Conservation (phyloP, 2,329 filamentous ascomycete species). For the Phyllosticta capitalensis region DNA sequence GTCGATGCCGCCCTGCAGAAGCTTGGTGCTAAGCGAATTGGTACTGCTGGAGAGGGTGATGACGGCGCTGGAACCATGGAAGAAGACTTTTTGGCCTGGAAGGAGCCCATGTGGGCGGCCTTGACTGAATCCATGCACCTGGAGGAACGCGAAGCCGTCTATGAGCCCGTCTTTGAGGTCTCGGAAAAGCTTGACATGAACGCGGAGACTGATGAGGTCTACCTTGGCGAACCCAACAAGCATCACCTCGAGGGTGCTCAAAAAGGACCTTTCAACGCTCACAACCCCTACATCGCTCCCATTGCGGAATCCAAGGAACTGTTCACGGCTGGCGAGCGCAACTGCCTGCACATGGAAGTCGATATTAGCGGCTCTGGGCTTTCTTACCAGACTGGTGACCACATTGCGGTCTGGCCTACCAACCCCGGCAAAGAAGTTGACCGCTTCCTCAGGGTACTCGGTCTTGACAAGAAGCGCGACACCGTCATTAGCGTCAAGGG, state of each 20-base stretch:
- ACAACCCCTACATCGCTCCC: slow-evolving; percentile 94
- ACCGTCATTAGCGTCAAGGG: slow-evolving; percentile 81
- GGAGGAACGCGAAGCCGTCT: slow-evolving; percentile 91
- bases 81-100: slow-evolving; percentile 98
- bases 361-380: slow-evolving; percentile 84
- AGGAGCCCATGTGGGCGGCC: slow-evolving; percentile 95
- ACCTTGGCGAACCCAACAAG: slow-evolving; percentile 92
- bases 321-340: slow-evolving; percentile 80
- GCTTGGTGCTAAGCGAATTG: slow-evolving; percentile 75
- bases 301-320: slow-evolving; percentile 85
- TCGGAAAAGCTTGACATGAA: slow-evolving; percentile 65
- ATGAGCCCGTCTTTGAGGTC: slow-evolving; percentile 85
- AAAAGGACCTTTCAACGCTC: slow-evolving; percentile 87
- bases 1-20: slow-evolving; percentile 73
- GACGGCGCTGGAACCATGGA: slow-evolving; percentile 99
- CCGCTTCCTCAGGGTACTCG: slow-evolving; percentile 72
- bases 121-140: slow-evolving; percentile 74
- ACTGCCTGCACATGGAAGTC: slow-evolving; percentile 94
- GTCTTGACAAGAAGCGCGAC: slow-evolving; percentile 65
- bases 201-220: slow-evolving; percentile 70
- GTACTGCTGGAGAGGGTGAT: slow-evolving; percentile 85
- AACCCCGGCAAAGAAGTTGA: slow-evolving; percentile 91
- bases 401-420: slow-evolving; percentile 94
- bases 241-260: slow-evolving; percentile 78
- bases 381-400: slow-evolving; percentile 90